Evolutionary conservation across 2,329 filamentous ascomycete genomes (phyloP), one percentile per base, ranked within the genome.

Genomic region (Truncatella angustata): DNA sequence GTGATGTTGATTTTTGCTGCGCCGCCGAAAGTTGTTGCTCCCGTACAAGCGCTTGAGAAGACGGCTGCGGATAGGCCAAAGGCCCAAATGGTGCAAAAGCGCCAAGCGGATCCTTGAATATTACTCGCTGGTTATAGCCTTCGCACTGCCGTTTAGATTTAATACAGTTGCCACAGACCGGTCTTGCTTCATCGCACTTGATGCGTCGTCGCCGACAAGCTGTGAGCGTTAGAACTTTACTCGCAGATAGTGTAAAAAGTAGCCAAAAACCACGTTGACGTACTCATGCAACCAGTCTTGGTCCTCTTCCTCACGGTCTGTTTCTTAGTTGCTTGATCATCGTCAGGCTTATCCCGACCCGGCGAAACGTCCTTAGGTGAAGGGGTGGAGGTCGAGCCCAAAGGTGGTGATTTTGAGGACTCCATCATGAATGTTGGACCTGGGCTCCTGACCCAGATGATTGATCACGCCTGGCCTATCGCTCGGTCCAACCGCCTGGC

Each of bases 141-240:
- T 94, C 89, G 67, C 90, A 95, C 58, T 85, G 78, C 12, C 90
- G 81, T 70, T 92, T 93, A 16, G 89, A 93, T 65, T 93, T 94
- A 73, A 88, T 84, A 71, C 90, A 95, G 65, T 95, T 95, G 63
- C 80, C 85, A 71, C 90, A 94, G 24, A 81, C 87, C 23, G 90
- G 90, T 46, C 87, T 82, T 63, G 91, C 90, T 69, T 97, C 94
- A 56, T 94, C 94, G 70, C 94, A 99, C 72, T 97, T 99, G 71
- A 99, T 97, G 56, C 94, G 88, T 49, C 94, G 87, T 72, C 90
- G 93, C 57, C 94, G 88, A 72, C 94, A 99, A 53, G 94, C 89
- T 92, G 58, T 55, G 49, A 58, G 54, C 52, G 42, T 66, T 42
- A 55, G 45, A 52, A 44, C 49, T 30, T 45, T 44, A 20, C 35